phyloP scores from a whole-genome alignment of 108 stramenopile genomes.

The Nitzschia putrida region DNA sequence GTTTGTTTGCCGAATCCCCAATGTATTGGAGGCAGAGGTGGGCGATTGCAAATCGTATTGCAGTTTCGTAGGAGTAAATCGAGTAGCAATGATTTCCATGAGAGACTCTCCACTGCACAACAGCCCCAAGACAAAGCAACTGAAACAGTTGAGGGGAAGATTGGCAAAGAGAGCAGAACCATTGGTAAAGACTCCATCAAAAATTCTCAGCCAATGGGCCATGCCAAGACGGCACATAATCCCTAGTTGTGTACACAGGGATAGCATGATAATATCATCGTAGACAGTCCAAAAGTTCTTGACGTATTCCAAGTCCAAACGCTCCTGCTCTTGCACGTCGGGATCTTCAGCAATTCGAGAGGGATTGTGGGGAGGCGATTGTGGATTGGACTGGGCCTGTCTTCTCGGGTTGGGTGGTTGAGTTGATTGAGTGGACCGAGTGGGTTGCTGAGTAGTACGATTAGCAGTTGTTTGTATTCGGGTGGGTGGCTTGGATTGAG shows the following conservation, averaged over 20 bases:
- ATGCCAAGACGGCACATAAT: constrained; percentile 68
- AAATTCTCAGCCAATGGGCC: constrained; percentile 65
- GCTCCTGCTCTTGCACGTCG: constrained; percentile 23
- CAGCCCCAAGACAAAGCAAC: constrained; percentile 77
- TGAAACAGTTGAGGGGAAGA: constrained; percentile 74
- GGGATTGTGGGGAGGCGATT: neutral
- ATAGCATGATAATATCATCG: constrained; percentile 77
- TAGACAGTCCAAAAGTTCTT: constrained; percentile 74
- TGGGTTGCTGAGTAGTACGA: neutral
- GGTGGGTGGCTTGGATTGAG: neutral
- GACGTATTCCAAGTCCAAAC: constrained; percentile 49
- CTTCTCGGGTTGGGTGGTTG: neutral
- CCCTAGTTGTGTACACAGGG: constrained; percentile 71
- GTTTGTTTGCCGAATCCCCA: neutral
- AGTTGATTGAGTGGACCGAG: neutral
- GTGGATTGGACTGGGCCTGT: neutral
- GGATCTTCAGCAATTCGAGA: constrained; percentile 8
- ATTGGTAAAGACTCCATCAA: constrained; percentile 60
- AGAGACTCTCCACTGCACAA: constrained; percentile 67
- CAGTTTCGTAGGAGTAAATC: constrained; percentile 45
- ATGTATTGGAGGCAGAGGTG: neutral
- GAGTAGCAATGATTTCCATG: constrained; percentile 52
- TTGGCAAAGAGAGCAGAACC: constrained; percentile 74
- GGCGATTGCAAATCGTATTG: constrained; percentile 41
- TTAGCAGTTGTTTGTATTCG: neutral